phyloP scores from a whole-genome alignment of 805 yeast genomes.

The Jamesozyma spencerorum region DNA sequence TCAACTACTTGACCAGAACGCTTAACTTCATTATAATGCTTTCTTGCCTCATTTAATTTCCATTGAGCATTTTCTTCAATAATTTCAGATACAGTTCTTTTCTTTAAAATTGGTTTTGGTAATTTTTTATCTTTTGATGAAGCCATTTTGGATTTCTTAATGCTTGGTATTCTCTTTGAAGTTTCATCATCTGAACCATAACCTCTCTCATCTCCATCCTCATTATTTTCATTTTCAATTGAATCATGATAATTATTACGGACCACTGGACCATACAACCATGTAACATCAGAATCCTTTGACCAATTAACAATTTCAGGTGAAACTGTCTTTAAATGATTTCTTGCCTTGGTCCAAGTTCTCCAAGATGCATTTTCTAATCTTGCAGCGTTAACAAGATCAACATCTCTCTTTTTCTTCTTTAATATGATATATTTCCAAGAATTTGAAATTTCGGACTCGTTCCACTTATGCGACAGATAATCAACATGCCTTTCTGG shows the following conservation, averaged over 20 bases:
- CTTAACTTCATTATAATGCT: slow-evolving; percentile 41
- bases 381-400: slow-evolving; percentile 73
- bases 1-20: slow-evolving; percentile 20
- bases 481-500: slow-evolving; percentile 92
- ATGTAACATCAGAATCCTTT: slow-evolving; percentile 92
- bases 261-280: slow-evolving; percentile 86
- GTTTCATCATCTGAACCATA: slow-evolving; percentile 35
- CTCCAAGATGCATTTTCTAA: slow-evolving; percentile 93
- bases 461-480: slow-evolving; percentile 93
- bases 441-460: slow-evolving; percentile 81
- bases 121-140: slow-evolving; percentile 9
- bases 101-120: slow-evolving; percentile 80
- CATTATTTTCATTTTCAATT: slow-evolving; percentile 1
- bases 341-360: slow-evolving; percentile 92
- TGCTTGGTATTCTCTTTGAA: slow-evolving; percentile 22
- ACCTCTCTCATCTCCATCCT: slow-evolving; percentile 17
- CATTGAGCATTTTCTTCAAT: slow-evolving; percentile 31
- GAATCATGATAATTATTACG: slow-evolving; percentile 10
- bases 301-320: slow-evolving; percentile 94
- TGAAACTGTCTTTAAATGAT: slow-evolving; percentile 66
- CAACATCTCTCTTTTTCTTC: slow-evolving; percentile 45
- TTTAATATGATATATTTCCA: slow-evolving; percentile 88
- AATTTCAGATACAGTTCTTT: slow-evolving; percentile 78
- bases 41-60: slow-evolving; percentile 42
- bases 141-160: slow-evolving; percentile 3